phyloP scores from a whole-genome alignment of 176 grass and related monocot genomes.

The Rhipidocladum racemiflorum region DNA sequence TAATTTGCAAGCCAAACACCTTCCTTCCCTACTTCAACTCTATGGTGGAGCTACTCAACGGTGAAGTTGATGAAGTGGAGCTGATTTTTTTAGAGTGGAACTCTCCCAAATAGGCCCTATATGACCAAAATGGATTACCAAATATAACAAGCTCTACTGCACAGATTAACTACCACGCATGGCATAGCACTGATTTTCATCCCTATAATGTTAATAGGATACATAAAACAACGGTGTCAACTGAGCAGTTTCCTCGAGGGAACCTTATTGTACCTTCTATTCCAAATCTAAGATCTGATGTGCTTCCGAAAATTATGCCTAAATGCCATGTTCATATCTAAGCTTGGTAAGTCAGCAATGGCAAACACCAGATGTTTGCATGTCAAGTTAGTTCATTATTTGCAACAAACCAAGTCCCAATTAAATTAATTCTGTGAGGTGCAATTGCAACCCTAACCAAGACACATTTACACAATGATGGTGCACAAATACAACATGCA shows the following conservation, averaged over 20 bases:
- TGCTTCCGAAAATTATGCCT: conserved; percentile 1
- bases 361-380: conserved; percentile 2
- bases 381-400: background rate
- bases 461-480: background rate
- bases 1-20: too few relatives aligned
- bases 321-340: background rate
- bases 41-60: too few relatives aligned
- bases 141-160: conserved; percentile 10
- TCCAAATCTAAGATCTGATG: conserved; percentile 8
- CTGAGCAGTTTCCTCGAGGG: background rate
- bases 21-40: too few relatives aligned
- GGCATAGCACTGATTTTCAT: background rate
- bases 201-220: background rate
- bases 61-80: too few relatives aligned
- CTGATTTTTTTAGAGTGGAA: too few relatives aligned
- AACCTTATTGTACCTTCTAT: background rate
- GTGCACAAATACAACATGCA: background rate
- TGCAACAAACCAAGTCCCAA: conserved; percentile 3
- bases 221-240: background rate
- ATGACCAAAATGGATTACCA: background rate
- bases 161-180: conserved; percentile 4
- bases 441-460: conserved; percentile 14
- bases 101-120: too few relatives aligned
- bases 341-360: conserved; percentile 6
- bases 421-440: conserved; percentile 5